Conservation (phyloP, 352 stramenopile species). For the Phytophthora palmivora region DNA sequence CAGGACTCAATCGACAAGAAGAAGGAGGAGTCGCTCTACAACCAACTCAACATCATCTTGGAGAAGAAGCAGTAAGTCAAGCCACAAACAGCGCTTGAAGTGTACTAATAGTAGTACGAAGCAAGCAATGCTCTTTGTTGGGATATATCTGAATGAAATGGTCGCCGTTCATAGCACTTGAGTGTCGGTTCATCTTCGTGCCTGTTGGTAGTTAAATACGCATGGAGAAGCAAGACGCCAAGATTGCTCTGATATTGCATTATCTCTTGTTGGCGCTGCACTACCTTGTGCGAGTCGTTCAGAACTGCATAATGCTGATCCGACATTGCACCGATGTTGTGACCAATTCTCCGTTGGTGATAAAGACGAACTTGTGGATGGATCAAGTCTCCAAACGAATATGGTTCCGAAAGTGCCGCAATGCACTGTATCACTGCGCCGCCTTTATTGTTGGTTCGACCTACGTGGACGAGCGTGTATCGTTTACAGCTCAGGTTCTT, state of each 20-base stretch:
- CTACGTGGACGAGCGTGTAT: constrained; percentile 52
- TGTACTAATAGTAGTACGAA: not conserved
- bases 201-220: constrained; percentile 17
- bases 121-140: constrained; percentile 1
- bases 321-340: constrained; percentile 5
- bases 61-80: constrained; percentile 71
- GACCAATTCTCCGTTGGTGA: constrained; percentile 9
- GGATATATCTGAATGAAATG: constrained; percentile 13
- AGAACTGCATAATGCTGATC: not conserved
- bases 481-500: constrained; percentile 53
- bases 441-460: constrained; percentile 52
- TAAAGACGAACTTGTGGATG: constrained; percentile 9
- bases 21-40: constrained; percentile 85
- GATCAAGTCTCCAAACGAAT: constrained; percentile 7
- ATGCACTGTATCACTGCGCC: constrained; percentile 27
- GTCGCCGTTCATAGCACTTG: constrained; percentile 3
- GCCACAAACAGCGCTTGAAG: not conserved
- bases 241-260: constrained; percentile 14
- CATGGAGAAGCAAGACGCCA: constrained; percentile 24
- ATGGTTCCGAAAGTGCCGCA: constrained; percentile 32
- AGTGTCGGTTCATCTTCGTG: not conserved
- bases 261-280: constrained; percentile 14
- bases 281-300: constrained; percentile 7
- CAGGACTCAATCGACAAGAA: constrained; percentile 83
- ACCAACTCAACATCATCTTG: constrained; percentile 88